Conservation (phyloP, 169 alveolate species). For the Sarcocystis neurona region DNA sequence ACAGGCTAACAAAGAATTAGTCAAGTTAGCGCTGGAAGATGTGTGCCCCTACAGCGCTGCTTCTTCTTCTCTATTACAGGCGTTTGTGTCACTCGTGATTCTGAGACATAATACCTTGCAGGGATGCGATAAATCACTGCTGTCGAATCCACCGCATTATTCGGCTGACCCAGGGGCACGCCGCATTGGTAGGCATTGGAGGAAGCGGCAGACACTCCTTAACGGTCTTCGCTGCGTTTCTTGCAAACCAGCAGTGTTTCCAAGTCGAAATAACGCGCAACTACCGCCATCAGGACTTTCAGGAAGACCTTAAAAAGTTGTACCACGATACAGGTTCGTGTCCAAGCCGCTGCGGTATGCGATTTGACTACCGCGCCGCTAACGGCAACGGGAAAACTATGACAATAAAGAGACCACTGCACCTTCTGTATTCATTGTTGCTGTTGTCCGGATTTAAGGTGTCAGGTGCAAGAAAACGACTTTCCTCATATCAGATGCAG, state of each 20-base stretch:
- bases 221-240: conserved; percentile 92
- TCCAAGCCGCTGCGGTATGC: too few relatives aligned
- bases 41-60: too few relatives aligned
- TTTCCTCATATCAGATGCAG: conserved; percentile 89
- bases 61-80: too few relatives aligned
- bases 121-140: conserved; percentile 91
- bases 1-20: too few relatives aligned
- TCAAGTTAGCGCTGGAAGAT: too few relatives aligned
- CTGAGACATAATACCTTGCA: conserved; percentile 7
- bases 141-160: conserved; percentile 92
- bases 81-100: too few relatives aligned
- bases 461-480: conserved; percentile 66
- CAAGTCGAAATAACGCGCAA: conserved; percentile 88
- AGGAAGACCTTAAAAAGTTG: conserved; percentile 89
- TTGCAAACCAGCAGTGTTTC: conserved; percentile 85
- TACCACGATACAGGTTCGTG: conserved; percentile 73
- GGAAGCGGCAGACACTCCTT: conserved; percentile 97
- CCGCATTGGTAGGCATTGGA: conserved; percentile 95
- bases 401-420: conserved; percentile 82
- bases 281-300: conserved; percentile 88
- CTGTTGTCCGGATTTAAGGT: not conserved
- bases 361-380: too few relatives aligned
- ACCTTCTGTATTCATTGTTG: conserved; percentile 18
- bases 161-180: conserved; percentile 93
- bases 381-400: conserved; percentile 84